A percentile compares a stretch with the other conserved stretches of the same genome.
These are phyloP conservation scores for Huntiella decipiens DNA, from an alignment of 2,329 filamentous ascomycete genomes.

Conservation along the genomic window DNA sequence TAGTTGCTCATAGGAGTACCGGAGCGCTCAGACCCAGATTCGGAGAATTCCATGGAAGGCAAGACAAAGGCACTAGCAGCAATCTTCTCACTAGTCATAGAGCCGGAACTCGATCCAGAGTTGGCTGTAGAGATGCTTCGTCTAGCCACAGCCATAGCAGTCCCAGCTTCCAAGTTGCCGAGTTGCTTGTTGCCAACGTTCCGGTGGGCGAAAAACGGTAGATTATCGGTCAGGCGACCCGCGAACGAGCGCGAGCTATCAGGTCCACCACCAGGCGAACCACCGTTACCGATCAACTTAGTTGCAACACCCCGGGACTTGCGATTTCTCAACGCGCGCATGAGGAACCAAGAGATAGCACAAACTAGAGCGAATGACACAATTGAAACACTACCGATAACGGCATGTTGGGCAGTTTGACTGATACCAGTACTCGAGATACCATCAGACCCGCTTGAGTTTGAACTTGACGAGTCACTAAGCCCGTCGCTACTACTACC, in stretches of 20 bases:
- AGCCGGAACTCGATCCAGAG: not conserved
- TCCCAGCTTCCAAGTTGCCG: slow-evolving; percentile 7
- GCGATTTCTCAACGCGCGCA: slow-evolving; percentile 7
- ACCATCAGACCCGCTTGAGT: not conserved
- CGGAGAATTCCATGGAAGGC: not conserved
- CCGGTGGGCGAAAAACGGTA: slow-evolving; percentile 6
- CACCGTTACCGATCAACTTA: not conserved
- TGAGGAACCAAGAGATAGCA: slow-evolving; percentile 5
- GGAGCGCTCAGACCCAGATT: no score
- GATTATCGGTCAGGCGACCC: not conserved
- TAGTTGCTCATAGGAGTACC: no score
- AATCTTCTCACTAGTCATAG: not conserved
- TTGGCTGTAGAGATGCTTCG: not conserved
- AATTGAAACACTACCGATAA: slow-evolving; percentile 9
- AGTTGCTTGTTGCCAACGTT: not conserved
- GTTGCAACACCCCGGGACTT: not conserved
- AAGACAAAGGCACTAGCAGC: not conserved
- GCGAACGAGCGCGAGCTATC: not conserved
- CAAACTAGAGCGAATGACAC: slow-evolving; percentile 7
- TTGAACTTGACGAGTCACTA: not conserved
- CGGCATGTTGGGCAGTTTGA: slow-evolving; percentile 7
- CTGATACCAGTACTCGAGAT: not conserved
- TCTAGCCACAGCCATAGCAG: not conserved
- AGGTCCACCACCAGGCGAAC: not conserved
- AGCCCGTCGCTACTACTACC: no score